These are phyloP conservation scores for Thinopyrum elongatum DNA, from an alignment of 176 grass and related monocot genomes.

Conservation along the genomic window DNA sequence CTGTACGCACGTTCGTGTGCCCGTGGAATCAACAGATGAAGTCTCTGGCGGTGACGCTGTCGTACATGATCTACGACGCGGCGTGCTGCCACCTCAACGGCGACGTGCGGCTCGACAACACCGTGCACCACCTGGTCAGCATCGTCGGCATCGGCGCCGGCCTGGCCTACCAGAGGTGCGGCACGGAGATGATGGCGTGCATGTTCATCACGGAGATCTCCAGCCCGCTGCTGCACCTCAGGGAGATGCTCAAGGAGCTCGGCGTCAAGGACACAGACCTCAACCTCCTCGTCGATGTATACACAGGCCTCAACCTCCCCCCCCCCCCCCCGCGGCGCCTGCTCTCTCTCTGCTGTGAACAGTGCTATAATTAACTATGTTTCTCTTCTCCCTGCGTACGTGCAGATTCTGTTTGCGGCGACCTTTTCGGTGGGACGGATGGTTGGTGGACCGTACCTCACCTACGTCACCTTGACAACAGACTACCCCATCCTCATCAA, in stretches of 20 bases:
- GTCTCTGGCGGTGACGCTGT: slow-evolving; percentile 50
- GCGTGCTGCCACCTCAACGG: slow-evolving; percentile 55
- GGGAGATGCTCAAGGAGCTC: slow-evolving; percentile 81
- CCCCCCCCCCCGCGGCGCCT: no score
- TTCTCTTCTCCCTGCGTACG: background rate
- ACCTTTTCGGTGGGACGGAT: slow-evolving; percentile 86
- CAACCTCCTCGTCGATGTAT: slow-evolving; percentile 72
- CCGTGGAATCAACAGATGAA: slow-evolving; percentile 33
- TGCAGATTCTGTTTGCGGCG: slow-evolving; percentile 71
- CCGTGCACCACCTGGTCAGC: slow-evolving; percentile 63
- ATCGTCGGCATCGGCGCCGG: slow-evolving; percentile 65
- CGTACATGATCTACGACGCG: slow-evolving; percentile 70
- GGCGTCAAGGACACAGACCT: slow-evolving; percentile 58
- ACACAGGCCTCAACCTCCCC: background rate
- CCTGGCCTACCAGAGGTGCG: slow-evolving; percentile 63
- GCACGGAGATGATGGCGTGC: slow-evolving; percentile 68
- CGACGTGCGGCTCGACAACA: slow-evolving; percentile 47
- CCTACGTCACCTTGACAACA: slow-evolving; percentile 58
- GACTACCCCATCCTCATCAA: slow-evolving; percentile 78
- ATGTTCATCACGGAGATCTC: slow-evolving; percentile 69
- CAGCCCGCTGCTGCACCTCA: slow-evolving; percentile 67
- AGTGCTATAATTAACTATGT: background rate
- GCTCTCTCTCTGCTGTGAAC: background rate
- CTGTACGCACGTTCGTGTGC: no score
- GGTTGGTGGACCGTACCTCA: slow-evolving; percentile 70